Evolutionary conservation across 2,329 filamentous ascomycete genomes (phyloP), one percentile per base, ranked within the genome.

Genomic region (Aspergillus brasiliensis): DNA sequence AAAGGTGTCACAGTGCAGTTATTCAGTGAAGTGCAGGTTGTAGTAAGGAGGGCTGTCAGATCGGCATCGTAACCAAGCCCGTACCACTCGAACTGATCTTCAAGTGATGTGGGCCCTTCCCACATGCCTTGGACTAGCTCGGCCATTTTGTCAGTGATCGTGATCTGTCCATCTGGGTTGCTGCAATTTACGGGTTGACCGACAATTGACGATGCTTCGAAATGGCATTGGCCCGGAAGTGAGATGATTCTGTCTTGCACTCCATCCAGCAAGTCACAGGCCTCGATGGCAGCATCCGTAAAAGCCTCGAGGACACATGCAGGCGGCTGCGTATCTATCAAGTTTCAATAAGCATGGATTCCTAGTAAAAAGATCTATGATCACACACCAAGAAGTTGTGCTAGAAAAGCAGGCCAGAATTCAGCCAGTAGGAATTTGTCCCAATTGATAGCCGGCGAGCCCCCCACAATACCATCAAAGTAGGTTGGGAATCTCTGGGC

Each of bases 21-120:
- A 62, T 34, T 59, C 51, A 51, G 68, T 46, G 25, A 48, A n/a
- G 63, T 60, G 58, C 68, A 73, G 8, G 51, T 63, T 2, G 73
- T 76, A 13, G 58, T 62, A 5, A 64, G 70, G 8, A 77, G 63
- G 8, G 27, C 17, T 6, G 46, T 60, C 46, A 74, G 42, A 23
- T 67, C 63, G 5, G 72, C 61, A 37, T 69, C 73, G 10, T 64
- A 58, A 10, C 65, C 65, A 11, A 73, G 59, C 8, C 75, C 76
- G 51, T 71, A 75, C 76, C 77, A 79, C 49, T 69, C 40, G 56
- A 62, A 59, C 53, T 60, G 52, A 38, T 67, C 68, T 27, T 65
- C 42, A 40, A 67, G 11, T 27, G 63, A 63, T 7, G 48, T 44
- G 3, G 66, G 59, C 1, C 78, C 77, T 0, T 51, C 61, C 75